Evolutionary conservation across 768 basidiomycete genomes (phyloP).

Genomic region (Kwoniella bestiolae): DNA sequence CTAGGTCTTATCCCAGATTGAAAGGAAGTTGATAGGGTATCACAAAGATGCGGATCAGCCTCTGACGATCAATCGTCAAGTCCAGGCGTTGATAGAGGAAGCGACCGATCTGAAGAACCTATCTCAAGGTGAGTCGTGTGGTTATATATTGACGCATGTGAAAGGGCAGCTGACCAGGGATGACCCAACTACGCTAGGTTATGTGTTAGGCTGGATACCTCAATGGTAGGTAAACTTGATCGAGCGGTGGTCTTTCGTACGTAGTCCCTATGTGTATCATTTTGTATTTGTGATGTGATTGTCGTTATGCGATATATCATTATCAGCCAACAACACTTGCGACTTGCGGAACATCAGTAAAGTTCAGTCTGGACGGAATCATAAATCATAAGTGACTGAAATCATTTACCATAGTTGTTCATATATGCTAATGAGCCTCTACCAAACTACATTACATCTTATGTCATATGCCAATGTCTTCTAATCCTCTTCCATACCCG

Average conservation of each 20-base stretch:
- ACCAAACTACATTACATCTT: neutral
- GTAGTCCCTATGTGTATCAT: too few relatives aligned
- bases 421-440: neutral
- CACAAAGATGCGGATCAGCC: conserved; percentile 31
- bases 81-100: conserved; percentile 52
- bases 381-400: too few relatives aligned
- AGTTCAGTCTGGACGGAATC: too few relatives aligned
- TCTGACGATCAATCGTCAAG: conserved; percentile 46
- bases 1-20: conserved; percentile 52
- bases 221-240: conserved; percentile 34
- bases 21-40: conserved; percentile 53
- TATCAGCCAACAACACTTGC: too few relatives aligned
- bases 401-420: too few relatives aligned
- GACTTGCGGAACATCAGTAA: too few relatives aligned
- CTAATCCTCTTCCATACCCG: conserved; percentile 9
- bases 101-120: conserved; percentile 54
- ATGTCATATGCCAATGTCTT: too few relatives aligned
- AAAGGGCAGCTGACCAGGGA: neutral
- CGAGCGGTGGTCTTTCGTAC: too few relatives aligned
- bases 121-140: conserved; percentile 45
- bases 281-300: too few relatives aligned
- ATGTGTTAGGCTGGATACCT: conserved; percentile 54
- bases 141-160: too few relatives aligned
- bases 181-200: conserved; percentile 33
- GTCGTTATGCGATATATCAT: too few relatives aligned